Base-by-base conservation (phyloP, 1,284 basidiomycete genomes). In the Sporisorium reilianum region DNA sequence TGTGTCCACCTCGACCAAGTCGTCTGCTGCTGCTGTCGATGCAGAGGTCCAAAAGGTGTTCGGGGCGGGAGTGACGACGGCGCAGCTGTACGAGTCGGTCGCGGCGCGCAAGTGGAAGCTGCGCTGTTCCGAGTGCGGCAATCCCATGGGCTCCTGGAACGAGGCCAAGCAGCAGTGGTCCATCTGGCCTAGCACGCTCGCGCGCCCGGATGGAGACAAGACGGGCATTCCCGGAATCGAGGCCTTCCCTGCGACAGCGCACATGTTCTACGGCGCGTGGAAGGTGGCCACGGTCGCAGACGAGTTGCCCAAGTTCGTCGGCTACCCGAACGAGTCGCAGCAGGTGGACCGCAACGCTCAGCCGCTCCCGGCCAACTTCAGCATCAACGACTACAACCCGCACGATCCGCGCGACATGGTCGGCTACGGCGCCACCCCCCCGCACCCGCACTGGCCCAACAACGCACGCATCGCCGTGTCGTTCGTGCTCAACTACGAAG, bases 401-500 rank as follows among this genome's bases (percentile, higher is more conserved):
- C 79, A 82, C 55, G 75, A 65, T 25, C 56, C 73, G 5, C 68
- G 82, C 16, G 77, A 83, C 36, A 61, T 84, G 55, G 48, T 75
- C 18, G 86, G 86, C 11, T 86, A 86, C 68, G 86, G 85, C 25
- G 59, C 66, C 22, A 69, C 73, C n/a, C 79, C 75, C 32, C 85
- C 85, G 2, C 75, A 85, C 42, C 82, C 85, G 4, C 68, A 82
- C 28, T 87, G 86, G 86, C 86, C 86, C 4, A 74, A 75, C 45
- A 76, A 80, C 16, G 86, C 86, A 9, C 82, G 85, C 44, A 80
- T 86, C 49, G 82, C 81, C 26, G 64, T 84, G n/a, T 80, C 77
- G 30, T 85, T 86, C 34, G 85, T 86, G 11, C 53, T 86, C 34
- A 86, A 86, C 64, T 86, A 85, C 70, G 85, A 86, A 62, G 85